A percentile compares a stretch with the other conserved stretches of the same genome.
These are phyloP conservation scores for Fusarium sp. DNA, from an alignment of 2,329 filamentous ascomycete species.

Conservation along the genomic window DNA sequence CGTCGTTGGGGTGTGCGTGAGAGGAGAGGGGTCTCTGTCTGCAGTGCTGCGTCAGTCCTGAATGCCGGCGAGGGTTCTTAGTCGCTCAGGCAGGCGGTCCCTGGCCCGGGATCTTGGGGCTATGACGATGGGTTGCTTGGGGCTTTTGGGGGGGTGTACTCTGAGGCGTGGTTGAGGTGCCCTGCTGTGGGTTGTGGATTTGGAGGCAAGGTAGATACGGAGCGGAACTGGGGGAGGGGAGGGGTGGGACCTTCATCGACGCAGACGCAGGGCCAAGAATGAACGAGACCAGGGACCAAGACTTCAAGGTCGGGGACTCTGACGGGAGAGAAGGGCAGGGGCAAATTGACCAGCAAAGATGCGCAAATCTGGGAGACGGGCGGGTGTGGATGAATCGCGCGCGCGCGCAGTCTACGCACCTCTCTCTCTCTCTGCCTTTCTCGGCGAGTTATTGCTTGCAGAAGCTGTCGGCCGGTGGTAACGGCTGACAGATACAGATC, in stretches of 20 bases:
- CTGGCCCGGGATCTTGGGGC: constrained; percentile 56
- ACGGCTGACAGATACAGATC: constrained; percentile 31
- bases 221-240: constrained; percentile 41
- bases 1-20: constrained; percentile 49
- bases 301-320: constrained; percentile 23
- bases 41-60: constrained; percentile 67
- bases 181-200: constrained; percentile 29
- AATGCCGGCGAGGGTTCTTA: constrained; percentile 46
- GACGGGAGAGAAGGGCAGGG: constrained; percentile 3
- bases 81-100: constrained; percentile 48
- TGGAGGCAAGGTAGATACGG: constrained; percentile 24
- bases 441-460: constrained; percentile 12
- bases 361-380: constrained; percentile 25
- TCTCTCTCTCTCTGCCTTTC: neutral
- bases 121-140: constrained; percentile 54
- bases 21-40: constrained; percentile 57
- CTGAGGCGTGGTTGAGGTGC: constrained; percentile 37
- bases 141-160: constrained; percentile 41
- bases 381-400: constrained; percentile 40
- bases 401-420: constrained; percentile 22
- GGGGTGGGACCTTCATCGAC: constrained; percentile 38
- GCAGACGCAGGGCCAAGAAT: constrained; percentile 23
- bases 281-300: constrained; percentile 17
- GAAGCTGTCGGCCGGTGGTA: constrained; percentile 23
- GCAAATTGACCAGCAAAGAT: constrained; percentile 25